Base-by-base conservation (phyloP, 2,329 filamentous ascomycete species). In the Monosporascus sp. region DNA sequence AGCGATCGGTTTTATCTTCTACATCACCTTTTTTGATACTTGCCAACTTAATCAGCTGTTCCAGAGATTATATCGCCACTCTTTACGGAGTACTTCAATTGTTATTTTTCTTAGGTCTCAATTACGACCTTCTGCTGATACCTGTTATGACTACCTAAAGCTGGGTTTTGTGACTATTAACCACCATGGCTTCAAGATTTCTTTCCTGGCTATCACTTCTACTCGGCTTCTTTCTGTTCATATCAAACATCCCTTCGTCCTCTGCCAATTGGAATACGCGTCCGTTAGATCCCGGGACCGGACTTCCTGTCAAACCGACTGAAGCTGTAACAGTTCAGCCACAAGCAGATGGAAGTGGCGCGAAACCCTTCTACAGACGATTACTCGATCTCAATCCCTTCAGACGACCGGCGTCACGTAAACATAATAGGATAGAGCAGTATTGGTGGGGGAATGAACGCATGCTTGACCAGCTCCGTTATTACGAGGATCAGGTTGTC, bases 401-500 rank as follows among this genome's bases (percentile, higher is more conserved):
- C 24, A 48, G 51, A 1, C 62, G 58, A 14, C 37, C 22, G 52
- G 51, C 54, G 18, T 59, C 56, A 17, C 56, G 54, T 25, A 63
- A 51, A 34, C 47, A 61, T 24, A 54, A 55, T 38, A 57, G 58
- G 42, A 53, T 56, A 42, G 52, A 60, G 36, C 56, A 54, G 38
- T 53, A 53, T 48, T 65, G 64, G 63, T 49, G 64, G 18, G 53
- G 59, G 48, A 66, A 56, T 52, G 63, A 57, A 24, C 61, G 63
- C 38, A 62, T 60, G 44, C 64, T 58, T 62, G 54, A 67, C 59
- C 57, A 74, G 27, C 68, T 73, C 27, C 72, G 66, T 27, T 73
- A 74, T 57, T 96, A 96, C 68, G 83, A 84, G 56, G 82, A 87
- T 57, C 86, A 97, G 69, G 79, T 96, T n/a, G 90, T 99, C 17